These are phyloP conservation scores for Artemisia annua DNA, from an alignment of 129 eudicot genomes.

Conservation along the genomic window DNA sequence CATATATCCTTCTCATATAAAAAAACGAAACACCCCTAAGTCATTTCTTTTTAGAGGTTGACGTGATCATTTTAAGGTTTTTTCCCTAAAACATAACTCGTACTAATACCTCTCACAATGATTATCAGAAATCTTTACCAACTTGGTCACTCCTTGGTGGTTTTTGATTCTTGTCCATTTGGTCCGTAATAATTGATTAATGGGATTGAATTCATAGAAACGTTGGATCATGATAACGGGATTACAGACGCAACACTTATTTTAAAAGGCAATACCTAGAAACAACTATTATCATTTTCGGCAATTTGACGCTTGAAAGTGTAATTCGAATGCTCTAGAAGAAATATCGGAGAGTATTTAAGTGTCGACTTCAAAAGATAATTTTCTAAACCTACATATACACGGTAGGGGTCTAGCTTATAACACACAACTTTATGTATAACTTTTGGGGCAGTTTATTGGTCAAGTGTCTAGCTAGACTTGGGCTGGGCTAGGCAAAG, in stretches of 20 bases:
- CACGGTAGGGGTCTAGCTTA: not conserved
- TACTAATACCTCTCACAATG: too few species aligned
- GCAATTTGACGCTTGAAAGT: not conserved
- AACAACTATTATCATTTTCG: not conserved
- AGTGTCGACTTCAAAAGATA: not conserved
- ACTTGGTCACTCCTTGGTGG: too few species aligned
- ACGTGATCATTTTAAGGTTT: too few species aligned
- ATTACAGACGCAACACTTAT: too few species aligned
- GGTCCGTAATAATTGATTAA: not conserved
- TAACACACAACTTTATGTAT: too few species aligned
- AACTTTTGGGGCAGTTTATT: not conserved
- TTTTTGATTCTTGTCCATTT: not conserved
- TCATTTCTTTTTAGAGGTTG: too few species aligned
- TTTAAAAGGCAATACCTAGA: too few species aligned
- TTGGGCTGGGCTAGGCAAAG: not conserved
- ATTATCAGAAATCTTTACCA: too few species aligned
- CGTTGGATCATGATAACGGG: not conserved
- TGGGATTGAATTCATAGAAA: too few species aligned
- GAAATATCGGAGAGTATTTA: not conserved
- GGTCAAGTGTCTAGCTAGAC: slow-evolving; percentile 4
- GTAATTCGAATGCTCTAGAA: not conserved
- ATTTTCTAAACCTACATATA: not conserved
- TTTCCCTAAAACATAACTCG: too few species aligned
- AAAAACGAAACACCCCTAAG: too few species aligned
- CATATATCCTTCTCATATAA: too few species aligned